Percentiles rank a stretch among this genome's conserved stretches.
Evolutionary conservation across 148 eudicot species (phyloP).

Genomic region (Nyssa sinensis): DNA sequence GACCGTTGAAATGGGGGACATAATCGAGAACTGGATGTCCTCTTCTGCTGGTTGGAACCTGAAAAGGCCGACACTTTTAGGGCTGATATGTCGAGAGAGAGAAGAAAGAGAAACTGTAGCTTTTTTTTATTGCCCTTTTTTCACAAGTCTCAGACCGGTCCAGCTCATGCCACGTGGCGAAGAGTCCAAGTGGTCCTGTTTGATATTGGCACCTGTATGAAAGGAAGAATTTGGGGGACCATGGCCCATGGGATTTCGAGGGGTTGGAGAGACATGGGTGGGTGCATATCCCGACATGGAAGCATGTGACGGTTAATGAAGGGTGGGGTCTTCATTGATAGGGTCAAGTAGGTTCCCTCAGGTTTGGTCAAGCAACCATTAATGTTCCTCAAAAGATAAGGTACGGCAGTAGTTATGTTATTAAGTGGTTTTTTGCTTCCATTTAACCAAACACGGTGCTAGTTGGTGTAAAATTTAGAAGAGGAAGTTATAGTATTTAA

Average conservation of each 20-base stretch:
- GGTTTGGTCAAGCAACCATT: not conserved
- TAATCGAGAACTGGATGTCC: no score
- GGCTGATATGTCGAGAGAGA: not conserved
- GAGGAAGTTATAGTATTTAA: no score
- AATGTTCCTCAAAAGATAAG: no score
- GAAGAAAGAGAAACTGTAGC: not conserved
- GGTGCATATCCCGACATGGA: constrained; percentile 5
- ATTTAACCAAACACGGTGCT: not conserved
- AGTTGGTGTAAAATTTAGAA: no score
- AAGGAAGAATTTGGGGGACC: not conserved
- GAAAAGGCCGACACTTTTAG: no score
- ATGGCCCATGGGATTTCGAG: not conserved
- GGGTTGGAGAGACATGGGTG: constrained; percentile 4
- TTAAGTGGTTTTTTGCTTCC: not conserved
- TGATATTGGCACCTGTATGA: not conserved
- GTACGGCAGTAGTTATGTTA: no score
- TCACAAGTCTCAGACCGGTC: not conserved
- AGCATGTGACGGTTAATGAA: constrained; percentile 11
- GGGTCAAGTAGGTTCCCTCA: not conserved
- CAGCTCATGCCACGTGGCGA: not conserved
- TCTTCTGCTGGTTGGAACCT: no score
- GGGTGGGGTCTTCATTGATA: not conserved
- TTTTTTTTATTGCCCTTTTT: no score
- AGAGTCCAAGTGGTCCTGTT: not conserved
- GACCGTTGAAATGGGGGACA: no score